Evolutionary conservation across 148 eudicot species (phyloP), one percentile per base, ranked within the genome.

Genomic region (Fagopyrum tataricum): DNA sequence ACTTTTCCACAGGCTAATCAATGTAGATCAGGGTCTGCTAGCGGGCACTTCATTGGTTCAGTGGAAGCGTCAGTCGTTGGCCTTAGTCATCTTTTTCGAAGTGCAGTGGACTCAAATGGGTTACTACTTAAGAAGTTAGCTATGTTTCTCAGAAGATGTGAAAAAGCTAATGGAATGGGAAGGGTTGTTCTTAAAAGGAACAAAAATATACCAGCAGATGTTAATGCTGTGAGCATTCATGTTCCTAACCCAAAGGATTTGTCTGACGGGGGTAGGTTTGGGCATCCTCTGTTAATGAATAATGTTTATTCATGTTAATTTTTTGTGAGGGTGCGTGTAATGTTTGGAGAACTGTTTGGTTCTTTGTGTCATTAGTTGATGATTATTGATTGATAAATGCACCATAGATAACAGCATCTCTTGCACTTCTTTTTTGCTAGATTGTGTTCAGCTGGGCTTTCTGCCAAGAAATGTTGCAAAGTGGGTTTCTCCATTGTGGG

Each of bases 41-140:
- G 72, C 66, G 76, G 44, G 68, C 79, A 81, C 75, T 55, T 79
- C 66, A 82, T 93, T 56, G 96, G 95, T 64, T 87, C 89, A 62
- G 84, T 91, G 80, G 91, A 91, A 86, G 89, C 98, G 79, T 89
- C 88, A 61, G 87, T 89, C 58, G 95, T 91, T 82, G 98, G 98
- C 78, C 75, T 90, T 76, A 86, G 94, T 84, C 88, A 90, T 78
- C 87, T 88, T 75, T 93, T 86, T 79, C 87, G 80, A 43, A 69
- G 82, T 58, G 74, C 89, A 53, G 86, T 79, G n/a, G 98, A 90
- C 83, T 81, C 91, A 67, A 86, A 86, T 70, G 98, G 98, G 52
- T 39, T 82, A 74, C 86, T 77, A 74, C 82, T 93, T 73, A 93
- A 85, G 80, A 91, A 82, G 77, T 76, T 93, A 44, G 98, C 98